phyloP scores from a whole-genome alignment of 371 early-diverging fungal species.

The Mortierella sp. region DNA sequence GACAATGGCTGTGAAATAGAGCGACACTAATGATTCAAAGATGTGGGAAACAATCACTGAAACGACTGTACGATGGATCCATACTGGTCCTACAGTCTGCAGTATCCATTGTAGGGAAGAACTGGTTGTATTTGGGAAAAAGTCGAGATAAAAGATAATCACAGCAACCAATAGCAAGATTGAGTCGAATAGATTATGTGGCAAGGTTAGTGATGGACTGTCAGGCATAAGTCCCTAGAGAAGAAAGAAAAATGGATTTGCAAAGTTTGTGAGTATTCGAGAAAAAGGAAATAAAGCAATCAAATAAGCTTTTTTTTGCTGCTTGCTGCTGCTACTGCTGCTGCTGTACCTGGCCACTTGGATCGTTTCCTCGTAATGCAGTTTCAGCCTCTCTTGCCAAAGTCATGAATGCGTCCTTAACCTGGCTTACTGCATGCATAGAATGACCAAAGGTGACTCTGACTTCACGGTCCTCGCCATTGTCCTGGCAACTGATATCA shows the following conservation, averaged over 20 bases:
- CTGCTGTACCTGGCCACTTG: constrained; percentile 22
- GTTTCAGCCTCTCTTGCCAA: constrained; percentile 45
- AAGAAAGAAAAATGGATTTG: neutral
- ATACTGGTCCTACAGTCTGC: constrained; percentile 14
- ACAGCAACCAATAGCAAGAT: neutral
- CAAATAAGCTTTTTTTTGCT: neutral
- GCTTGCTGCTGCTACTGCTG: neutral
- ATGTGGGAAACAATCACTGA: constrained; percentile 8
- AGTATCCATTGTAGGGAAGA: constrained; percentile 32
- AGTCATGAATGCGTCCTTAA: constrained; percentile 21
- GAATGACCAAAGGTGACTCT: constrained; percentile 44
- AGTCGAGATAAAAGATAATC: constrained; percentile 30
- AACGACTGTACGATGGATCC: constrained; percentile 18
- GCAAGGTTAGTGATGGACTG: constrained; percentile 23
- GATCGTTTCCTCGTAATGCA: constrained; percentile 30
- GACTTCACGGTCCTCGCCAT: constrained; percentile 37
- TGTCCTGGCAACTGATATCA: constrained; percentile 25
- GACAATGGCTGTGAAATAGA: constrained; percentile 43
- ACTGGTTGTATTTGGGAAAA: constrained; percentile 43
- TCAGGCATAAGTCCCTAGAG: constrained; percentile 36
- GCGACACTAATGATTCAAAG: constrained; percentile 26
- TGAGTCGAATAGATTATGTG: constrained; percentile 13
- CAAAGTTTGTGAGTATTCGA: too few species aligned
- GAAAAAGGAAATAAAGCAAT: too few species aligned
- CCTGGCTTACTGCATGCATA: constrained; percentile 39